phyloP scores from a whole-genome alignment of 2,329 filamentous ascomycete genomes.

The Arthrinium phaeospermum region DNA sequence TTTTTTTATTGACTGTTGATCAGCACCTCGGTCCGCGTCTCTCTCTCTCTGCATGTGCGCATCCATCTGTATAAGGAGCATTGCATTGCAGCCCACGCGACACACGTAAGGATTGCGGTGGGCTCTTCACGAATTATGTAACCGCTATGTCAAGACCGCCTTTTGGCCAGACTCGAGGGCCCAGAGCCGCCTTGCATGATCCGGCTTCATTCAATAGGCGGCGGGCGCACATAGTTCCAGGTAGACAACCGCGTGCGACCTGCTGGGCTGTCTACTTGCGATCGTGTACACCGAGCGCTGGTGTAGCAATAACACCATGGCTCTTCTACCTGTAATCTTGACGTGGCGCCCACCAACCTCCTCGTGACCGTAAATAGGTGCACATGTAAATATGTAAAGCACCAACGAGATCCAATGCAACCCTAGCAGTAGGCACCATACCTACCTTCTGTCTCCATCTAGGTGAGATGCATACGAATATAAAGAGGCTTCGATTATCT shows the following conservation, averaged over 20 bases:
- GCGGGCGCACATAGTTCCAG: not conserved
- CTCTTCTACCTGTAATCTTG: not conserved
- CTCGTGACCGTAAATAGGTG: slow-evolving; percentile 2
- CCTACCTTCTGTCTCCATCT: not conserved
- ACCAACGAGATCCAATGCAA: slow-evolving; percentile 10
- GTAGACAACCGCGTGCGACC: slow-evolving; percentile 3
- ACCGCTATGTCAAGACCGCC: slow-evolving; percentile 7
- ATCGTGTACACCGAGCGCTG: slow-evolving; percentile 8
- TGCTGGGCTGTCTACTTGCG: not conserved
- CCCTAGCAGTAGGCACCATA: not conserved
- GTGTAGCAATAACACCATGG: not conserved
- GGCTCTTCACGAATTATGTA: not conserved
- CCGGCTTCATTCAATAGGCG: not conserved
- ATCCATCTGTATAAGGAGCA: not conserved
- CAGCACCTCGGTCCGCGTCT: not conserved
- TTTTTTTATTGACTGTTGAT: not conserved
- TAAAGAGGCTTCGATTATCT: not conserved
- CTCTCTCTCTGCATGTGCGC: not conserved
- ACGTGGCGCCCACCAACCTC: slow-evolving; percentile 4
- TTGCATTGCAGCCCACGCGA: slow-evolving; percentile 1
- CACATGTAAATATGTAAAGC: not conserved
- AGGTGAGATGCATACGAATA: not conserved
- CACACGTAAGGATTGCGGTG: not conserved
- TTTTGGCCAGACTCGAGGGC: not conserved
- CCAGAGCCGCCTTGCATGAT: not conserved